A percentile compares a stretch with the other conserved stretches of the same genome.
Evolutionary conservation across 768 basidiomycete species (phyloP).

Genomic region (Gloeophyllum trabeum): DNA sequence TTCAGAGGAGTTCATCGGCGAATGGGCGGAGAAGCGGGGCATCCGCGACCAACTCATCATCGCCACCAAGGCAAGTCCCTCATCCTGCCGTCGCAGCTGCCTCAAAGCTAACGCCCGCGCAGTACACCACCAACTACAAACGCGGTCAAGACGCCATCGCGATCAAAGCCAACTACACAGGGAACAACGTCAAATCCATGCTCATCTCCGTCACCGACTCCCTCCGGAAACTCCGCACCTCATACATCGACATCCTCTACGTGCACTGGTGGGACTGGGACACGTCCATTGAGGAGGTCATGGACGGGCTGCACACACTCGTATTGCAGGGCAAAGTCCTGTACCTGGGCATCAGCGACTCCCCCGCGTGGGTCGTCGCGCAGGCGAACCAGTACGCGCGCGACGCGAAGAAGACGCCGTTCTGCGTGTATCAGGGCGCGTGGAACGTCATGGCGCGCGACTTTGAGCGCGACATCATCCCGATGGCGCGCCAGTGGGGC

Average conservation of each 20-base stretch:
- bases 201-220: constrained; percentile 21
- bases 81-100: background rate
- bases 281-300: constrained; percentile 30
- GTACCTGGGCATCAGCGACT: constrained; percentile 15
- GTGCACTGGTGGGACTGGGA: constrained; percentile 42
- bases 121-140: constrained; percentile 18
- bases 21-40: constrained; percentile 24
- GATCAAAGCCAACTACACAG: constrained; percentile 27
- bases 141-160: constrained; percentile 7
- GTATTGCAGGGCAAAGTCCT: constrained; percentile 29
- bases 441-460: constrained; percentile 16
- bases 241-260: constrained; percentile 50
- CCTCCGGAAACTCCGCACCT: constrained; percentile 40
- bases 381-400: constrained; percentile 21
- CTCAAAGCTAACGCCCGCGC: background rate
- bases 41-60: constrained; percentile 27
- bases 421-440: constrained; percentile 24
- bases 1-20: constrained; percentile 26
- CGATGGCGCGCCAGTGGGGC: constrained; percentile 13
- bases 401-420: constrained; percentile 21
- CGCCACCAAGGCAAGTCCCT: constrained; percentile 11
- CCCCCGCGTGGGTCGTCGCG: constrained; percentile 18
- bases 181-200: constrained; percentile 27
- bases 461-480: constrained; percentile 25
- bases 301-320: constrained; percentile 27